phyloP scores from a whole-genome alignment of 2,329 filamentous ascomycete genomes.

The Pseudofabraea citricarpa region DNA sequence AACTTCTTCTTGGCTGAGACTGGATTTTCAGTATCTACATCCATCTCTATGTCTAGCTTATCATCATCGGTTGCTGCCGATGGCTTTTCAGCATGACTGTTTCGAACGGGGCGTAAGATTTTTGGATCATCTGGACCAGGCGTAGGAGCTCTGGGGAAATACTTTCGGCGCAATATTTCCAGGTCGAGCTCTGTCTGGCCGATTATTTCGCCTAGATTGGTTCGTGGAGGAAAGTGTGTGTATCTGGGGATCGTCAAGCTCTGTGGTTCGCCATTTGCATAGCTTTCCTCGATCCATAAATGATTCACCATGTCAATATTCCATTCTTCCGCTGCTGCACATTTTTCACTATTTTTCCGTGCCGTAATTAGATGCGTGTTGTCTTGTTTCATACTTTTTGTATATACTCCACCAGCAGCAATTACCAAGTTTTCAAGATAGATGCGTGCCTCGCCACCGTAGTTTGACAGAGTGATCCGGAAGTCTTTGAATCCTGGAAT shows the following conservation, averaged over 20 bases:
- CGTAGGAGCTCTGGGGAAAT: slow-evolving; percentile 47
- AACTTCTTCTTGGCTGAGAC: slow-evolving; percentile 27
- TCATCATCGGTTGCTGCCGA: slow-evolving; percentile 7
- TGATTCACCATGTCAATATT: slow-evolving; percentile 87
- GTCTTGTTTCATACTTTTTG: slow-evolving; percentile 89
- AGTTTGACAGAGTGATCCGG: slow-evolving; percentile 90
- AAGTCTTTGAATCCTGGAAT: slow-evolving; percentile 74
- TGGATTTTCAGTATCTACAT: slow-evolving; percentile 12
- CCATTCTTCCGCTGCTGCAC: slow-evolving; percentile 88
- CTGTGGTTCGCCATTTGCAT: slow-evolving; percentile 78
- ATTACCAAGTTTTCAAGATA: slow-evolving; percentile 90
- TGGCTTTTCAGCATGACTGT: slow-evolving; percentile 34
- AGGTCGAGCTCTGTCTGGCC: slow-evolving; percentile 81
- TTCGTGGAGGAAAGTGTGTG: slow-evolving; percentile 79
- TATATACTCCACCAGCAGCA: slow-evolving; percentile 82
- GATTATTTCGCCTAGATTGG: slow-evolving; percentile 88
- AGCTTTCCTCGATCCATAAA: slow-evolving; percentile 96
- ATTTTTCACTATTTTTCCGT: slow-evolving; percentile 86
- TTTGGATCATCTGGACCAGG: slow-evolving; percentile 38
- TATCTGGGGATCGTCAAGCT: slow-evolving; percentile 71
- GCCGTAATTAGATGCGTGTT: slow-evolving; percentile 96
- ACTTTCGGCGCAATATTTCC: slow-evolving; percentile 54
- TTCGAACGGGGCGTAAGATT: slow-evolving; percentile 40
- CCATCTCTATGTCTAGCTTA: slow-evolving; percentile 6
- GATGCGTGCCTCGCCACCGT: slow-evolving; percentile 86